Evolutionary conservation across 1,284 basidiomycete species (phyloP).

Genomic region (Laetiporus sulphureus): DNA sequence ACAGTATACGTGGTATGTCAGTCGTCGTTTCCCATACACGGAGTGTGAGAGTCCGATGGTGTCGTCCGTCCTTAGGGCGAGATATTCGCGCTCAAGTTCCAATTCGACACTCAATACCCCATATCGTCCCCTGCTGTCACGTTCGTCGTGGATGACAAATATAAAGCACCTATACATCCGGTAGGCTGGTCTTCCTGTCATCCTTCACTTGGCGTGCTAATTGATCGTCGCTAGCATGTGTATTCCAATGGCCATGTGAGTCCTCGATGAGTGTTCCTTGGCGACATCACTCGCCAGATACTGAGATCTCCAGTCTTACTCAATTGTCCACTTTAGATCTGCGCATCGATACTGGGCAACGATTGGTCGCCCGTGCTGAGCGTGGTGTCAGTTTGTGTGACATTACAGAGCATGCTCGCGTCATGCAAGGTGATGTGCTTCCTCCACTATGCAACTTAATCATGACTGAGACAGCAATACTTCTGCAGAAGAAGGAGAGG

Average conservation of each 20-base stretch:
- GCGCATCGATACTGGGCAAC: conserved; percentile 78
- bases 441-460: no score
- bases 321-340: conserved; percentile 46
- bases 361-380: conserved; percentile 85
- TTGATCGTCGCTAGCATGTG: conserved; percentile 49
- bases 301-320: no score
- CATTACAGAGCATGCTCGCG: conserved; percentile 82
- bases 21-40: conserved; percentile 1
- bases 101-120: conserved; percentile 70
- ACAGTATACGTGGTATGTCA: conserved; percentile 57
- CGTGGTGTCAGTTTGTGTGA: conserved; percentile 72
- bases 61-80: conserved; percentile 45
- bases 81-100: conserved; percentile 68
- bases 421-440: conserved; percentile 64
- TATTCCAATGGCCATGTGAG: conserved; percentile 82
- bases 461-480: conserved; percentile 5
- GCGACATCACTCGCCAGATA: no score
- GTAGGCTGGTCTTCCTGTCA: conserved; percentile 34
- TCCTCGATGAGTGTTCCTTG: no score
- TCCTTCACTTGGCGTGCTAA: not conserved
- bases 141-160: conserved; percentile 61
- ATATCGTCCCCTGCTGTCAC: conserved; percentile 81
- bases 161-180: conserved; percentile 65
- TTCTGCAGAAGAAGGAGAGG: conserved; percentile 53
- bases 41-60: no score